phyloP scores from a whole-genome alignment of 441 rosid species.

The Macaranga tanarius region DNA sequence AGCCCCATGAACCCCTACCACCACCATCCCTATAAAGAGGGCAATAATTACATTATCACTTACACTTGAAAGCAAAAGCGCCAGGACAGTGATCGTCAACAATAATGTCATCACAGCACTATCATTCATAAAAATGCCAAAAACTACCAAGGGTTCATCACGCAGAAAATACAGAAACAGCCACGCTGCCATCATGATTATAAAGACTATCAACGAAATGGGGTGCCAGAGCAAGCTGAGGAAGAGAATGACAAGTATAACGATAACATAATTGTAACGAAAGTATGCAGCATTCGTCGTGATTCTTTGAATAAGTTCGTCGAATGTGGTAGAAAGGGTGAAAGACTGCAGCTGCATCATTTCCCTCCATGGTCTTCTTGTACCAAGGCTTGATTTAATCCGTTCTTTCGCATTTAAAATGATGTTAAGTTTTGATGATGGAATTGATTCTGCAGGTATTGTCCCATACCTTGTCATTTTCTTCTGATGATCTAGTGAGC shows the following conservation, averaged over 20 bases:
- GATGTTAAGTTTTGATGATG: conserved; percentile 20
- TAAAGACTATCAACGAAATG: conserved; percentile 34
- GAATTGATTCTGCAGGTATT: conserved; percentile 40
- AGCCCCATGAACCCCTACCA: conserved; percentile 43
- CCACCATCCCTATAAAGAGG: conserved; percentile 34
- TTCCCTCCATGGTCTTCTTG: conserved; percentile 51
- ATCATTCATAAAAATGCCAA: conserved; percentile 39
- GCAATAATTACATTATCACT: conserved; percentile 36
- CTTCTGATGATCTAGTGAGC: background rate
- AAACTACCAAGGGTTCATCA: conserved; percentile 36
- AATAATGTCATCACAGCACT: conserved; percentile 36
- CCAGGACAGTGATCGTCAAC: conserved; percentile 33
- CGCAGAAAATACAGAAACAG: conserved; percentile 46
- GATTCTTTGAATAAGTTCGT: conserved; percentile 33
- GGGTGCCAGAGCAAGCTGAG: conserved; percentile 54
- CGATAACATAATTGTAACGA: conserved; percentile 39
- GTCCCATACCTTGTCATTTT: conserved; percentile 63
- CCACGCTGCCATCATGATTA: conserved; percentile 43
- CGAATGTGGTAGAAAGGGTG: conserved; percentile 32
- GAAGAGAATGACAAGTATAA: conserved; percentile 36
- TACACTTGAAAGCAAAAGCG: conserved; percentile 39
- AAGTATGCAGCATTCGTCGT: conserved; percentile 35
- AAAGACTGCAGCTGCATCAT: conserved; percentile 38
- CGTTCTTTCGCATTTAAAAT: conserved; percentile 39
- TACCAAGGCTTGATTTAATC: conserved; percentile 39